phyloP scores from a whole-genome alignment of 2,329 filamentous ascomycete genomes.

The Ilyonectria sp. region DNA sequence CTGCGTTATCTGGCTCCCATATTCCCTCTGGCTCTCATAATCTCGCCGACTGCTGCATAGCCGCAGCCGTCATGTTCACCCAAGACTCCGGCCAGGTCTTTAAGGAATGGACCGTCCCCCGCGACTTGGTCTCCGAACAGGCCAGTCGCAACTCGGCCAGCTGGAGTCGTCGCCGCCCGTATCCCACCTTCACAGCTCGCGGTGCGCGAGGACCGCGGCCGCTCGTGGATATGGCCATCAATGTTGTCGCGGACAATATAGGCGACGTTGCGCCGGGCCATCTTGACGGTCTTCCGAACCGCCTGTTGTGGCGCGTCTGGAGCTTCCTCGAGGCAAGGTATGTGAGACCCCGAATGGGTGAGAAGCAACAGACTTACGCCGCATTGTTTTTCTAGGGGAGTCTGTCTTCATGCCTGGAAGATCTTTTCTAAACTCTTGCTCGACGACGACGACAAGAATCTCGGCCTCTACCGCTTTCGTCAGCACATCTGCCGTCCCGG shows the following conservation, averaged over 20 bases:
- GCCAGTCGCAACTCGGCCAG: conserved; percentile 46
- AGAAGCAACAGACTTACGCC: conserved; percentile 11
- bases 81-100: conserved; percentile 54
- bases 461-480: conserved; percentile 57
- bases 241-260: conserved; percentile 56
- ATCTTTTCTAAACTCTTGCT: conserved; percentile 55
- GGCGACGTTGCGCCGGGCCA: conserved; percentile 52
- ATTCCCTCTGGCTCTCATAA: conserved; percentile 5
- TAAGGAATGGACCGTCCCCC: conserved; percentile 55
- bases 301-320: conserved; percentile 57
- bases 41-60: neutral
- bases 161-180: conserved; percentile 55
- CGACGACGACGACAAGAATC: conserved; percentile 51
- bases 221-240: conserved; percentile 57
- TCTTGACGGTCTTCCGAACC: conserved; percentile 53
- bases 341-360: conserved; percentile 4
- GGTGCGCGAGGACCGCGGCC: conserved; percentile 54
- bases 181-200: conserved; percentile 46
- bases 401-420: conserved; percentile 59
- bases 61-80: conserved; percentile 32
- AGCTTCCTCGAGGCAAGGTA: conserved; percentile 58
- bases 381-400: conserved; percentile 45
- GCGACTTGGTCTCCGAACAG: conserved; percentile 41
- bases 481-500: conserved; percentile 57
- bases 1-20: neutral